phyloP scores from a whole-genome alignment of 2,329 filamentous ascomycete species.

The Diaporthe australafricana region DNA sequence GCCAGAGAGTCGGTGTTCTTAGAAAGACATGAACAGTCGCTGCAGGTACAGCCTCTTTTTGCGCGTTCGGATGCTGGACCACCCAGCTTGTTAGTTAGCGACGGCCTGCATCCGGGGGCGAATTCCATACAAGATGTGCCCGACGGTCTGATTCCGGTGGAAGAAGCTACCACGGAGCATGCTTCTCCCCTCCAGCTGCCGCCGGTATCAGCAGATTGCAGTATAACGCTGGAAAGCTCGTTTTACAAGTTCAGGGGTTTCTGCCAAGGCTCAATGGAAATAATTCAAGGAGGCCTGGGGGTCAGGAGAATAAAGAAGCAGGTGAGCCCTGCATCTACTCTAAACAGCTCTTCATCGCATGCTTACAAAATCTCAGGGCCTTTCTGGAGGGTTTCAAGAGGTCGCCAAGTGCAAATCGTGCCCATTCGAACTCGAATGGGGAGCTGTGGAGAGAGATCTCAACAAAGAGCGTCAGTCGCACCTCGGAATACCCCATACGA shows the following conservation, averaged over 20 bases:
- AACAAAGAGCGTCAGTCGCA: conserved; percentile 49
- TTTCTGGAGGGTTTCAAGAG: conserved; percentile 49
- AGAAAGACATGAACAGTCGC: neutral
- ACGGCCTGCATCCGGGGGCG: neutral
- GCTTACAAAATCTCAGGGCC: conserved; percentile 39
- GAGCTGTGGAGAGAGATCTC: conserved; percentile 63
- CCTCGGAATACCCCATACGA: too few species aligned
- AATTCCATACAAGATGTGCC: conserved; percentile 36
- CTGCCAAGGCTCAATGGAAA: conserved; percentile 65
- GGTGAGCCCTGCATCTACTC: conserved; percentile 47
- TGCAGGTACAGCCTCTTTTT: conserved; percentile 17
- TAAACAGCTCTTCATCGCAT: neutral
- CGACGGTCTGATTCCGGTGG: conserved; percentile 52
- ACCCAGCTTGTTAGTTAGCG: neutral
- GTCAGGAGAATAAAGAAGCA: conserved; percentile 64
- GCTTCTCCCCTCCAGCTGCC: conserved; percentile 32
- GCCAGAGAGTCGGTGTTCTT: neutral
- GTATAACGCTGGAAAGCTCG: conserved; percentile 59
- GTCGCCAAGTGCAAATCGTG: conserved; percentile 66
- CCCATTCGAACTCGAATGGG: conserved; percentile 65
- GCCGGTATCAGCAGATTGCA: conserved; percentile 49
- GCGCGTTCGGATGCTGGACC: neutral
- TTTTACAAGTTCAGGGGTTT: conserved; percentile 66
- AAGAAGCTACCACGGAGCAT: conserved; percentile 42
- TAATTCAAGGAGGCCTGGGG: conserved; percentile 59